phyloP scores from a whole-genome alignment of 1,284 basidiomycete genomes.

The Naganishia cerealis region DNA sequence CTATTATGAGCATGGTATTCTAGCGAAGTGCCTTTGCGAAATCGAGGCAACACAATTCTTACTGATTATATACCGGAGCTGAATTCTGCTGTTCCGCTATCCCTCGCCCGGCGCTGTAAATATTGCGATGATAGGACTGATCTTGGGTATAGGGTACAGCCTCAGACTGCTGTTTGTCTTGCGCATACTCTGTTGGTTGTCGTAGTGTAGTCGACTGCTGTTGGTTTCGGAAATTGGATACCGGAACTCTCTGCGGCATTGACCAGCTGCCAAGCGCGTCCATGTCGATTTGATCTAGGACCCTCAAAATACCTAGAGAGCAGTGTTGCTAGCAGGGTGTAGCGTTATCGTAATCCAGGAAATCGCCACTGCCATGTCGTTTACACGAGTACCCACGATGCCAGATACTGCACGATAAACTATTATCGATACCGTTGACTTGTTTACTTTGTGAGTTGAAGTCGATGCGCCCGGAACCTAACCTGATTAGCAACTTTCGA shows the following conservation, averaged over 20 bases:
- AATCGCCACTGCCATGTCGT: background rate
- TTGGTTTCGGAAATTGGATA: constrained; percentile 19
- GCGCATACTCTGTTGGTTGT: constrained; percentile 1
- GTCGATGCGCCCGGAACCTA: background rate
- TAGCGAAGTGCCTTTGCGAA: background rate
- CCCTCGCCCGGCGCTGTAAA: background rate
- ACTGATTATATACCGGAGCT: constrained; percentile 10
- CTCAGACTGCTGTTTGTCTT: constrained; percentile 14
- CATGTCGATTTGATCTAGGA: background rate
- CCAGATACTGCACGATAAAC: background rate
- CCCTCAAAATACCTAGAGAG: background rate
- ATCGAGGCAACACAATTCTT: background rate
- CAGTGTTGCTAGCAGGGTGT: background rate
- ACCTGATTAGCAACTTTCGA: constrained; percentile 6
- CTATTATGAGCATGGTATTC: background rate
- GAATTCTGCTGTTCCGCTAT: background rate
- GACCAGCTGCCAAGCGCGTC: constrained; percentile 13
- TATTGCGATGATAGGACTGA: constrained; percentile 10
- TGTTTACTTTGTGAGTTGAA: constrained; percentile 23
- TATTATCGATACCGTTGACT: background rate
- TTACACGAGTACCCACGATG: background rate
- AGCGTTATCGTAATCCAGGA: background rate
- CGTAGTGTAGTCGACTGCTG: background rate
- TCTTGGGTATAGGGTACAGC: background rate
- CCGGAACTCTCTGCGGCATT: constrained; percentile 4